Evolutionary conservation across 2,329 filamentous ascomycete genomes (phyloP).

Genomic region (Cladosporium sp.): DNA sequence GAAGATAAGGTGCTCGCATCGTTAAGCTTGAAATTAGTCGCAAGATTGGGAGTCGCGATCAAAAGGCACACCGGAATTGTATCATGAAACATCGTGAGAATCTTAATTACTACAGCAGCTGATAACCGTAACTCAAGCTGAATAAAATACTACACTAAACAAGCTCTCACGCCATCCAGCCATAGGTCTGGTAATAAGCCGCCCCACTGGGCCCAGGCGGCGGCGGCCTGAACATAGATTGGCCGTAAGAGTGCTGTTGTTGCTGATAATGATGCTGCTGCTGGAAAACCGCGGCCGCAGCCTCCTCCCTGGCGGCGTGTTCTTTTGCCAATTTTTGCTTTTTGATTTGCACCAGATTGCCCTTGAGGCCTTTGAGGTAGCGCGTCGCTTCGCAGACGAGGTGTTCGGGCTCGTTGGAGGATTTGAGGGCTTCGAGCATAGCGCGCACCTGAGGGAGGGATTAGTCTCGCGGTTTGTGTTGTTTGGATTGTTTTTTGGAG

Average conservation of each 20-base stretch:
- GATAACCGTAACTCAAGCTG: no score
- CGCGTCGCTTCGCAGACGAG: conserved; percentile 51
- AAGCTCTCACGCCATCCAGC: background rate
- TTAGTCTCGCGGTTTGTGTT: background rate
- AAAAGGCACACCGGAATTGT: no score
- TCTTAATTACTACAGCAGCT: no score
- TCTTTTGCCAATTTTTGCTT: conserved; percentile 36
- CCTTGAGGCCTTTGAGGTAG: conserved; percentile 55
- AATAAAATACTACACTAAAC: no score
- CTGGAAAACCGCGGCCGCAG: conserved; percentile 5
- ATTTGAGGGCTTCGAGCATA: conserved; percentile 60
- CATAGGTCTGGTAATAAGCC: background rate
- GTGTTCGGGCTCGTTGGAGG: conserved; percentile 51
- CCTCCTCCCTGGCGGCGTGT: conserved; percentile 18
- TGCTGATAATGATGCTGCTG: background rate
- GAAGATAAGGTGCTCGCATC: no score
- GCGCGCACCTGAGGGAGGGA: conserved; percentile 48
- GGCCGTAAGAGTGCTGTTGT: no score
- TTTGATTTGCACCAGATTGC: conserved; percentile 50
- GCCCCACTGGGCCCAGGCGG: background rate
- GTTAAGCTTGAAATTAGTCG: no score
- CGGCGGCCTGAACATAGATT: background rate
- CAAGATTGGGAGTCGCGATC: no score
- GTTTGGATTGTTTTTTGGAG: background rate
- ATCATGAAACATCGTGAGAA: no score